Evolutionary conservation across 1,284 basidiomycete species (phyloP).

Genomic region (Malassezia obtusa): DNA sequence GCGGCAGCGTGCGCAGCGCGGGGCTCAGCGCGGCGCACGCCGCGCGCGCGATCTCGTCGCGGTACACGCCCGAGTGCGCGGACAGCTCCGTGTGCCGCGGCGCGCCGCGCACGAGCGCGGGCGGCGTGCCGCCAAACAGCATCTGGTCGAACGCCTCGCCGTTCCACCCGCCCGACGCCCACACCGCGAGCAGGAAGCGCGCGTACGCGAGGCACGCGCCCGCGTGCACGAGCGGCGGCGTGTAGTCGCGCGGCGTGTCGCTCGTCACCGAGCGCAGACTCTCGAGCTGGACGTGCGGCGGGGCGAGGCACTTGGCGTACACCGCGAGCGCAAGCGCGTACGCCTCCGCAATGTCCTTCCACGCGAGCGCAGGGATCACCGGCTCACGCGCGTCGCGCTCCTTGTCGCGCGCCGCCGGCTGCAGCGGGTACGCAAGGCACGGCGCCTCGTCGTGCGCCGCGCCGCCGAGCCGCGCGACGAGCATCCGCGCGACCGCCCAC

Average conservation of each 20-base stretch:
- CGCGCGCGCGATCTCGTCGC: slow-evolving; percentile 38
- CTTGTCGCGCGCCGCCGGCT: slow-evolving; percentile 21
- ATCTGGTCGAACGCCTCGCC: slow-evolving; percentile 46
- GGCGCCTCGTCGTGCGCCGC: slow-evolving; percentile 35
- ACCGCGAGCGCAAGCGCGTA: slow-evolving; percentile 39
- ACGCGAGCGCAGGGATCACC: slow-evolving; percentile 15
- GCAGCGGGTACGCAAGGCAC: slow-evolving; percentile 18
- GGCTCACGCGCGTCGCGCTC: slow-evolving; percentile 6
- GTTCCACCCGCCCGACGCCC: slow-evolving; percentile 43
- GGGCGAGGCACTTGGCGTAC: slow-evolving; percentile 44
- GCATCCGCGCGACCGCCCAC: slow-evolving; percentile 36
- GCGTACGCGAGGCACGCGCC: slow-evolving; percentile 38
- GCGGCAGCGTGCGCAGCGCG: slow-evolving; percentile 32
- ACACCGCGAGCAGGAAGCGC: slow-evolving; percentile 41
- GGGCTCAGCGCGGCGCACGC: slow-evolving; percentile 31
- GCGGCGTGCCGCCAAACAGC: slow-evolving; percentile 42
- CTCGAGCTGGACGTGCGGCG: slow-evolving; percentile 33
- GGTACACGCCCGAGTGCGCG: slow-evolving; percentile 25
- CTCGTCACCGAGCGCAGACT: slow-evolving; percentile 29
- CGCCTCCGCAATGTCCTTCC: slow-evolving; percentile 43
- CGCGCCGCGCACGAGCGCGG: slow-evolving; percentile 27
- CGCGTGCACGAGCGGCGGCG: slow-evolving; percentile 43
- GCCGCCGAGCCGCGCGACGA: slow-evolving; percentile 38
- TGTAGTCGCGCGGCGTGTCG: slow-evolving; percentile 44
- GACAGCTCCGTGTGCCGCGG: slow-evolving; percentile 27